Evolutionary conservation across 345 rosid species (phyloP).

Genomic region (Citropsis articulata): DNA sequence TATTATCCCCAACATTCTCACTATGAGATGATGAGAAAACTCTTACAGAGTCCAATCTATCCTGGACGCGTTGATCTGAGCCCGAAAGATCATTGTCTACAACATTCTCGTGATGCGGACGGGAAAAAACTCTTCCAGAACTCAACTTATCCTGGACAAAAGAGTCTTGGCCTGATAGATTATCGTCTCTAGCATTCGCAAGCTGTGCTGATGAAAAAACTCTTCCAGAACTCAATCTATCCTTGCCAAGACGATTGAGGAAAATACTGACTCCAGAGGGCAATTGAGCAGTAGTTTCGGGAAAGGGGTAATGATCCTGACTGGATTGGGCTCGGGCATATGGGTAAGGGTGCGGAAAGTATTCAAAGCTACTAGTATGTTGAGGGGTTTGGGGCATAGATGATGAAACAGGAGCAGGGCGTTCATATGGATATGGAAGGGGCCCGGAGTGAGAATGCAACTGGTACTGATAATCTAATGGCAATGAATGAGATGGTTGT

Average conservation of each 20-base stretch:
- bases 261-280: constrained; percentile 36
- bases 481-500: constrained; percentile 29
- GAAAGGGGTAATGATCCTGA: constrained; percentile 23
- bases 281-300: constrained; percentile 39
- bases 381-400: constrained; percentile 35
- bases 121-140: constrained; percentile 25
- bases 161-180: constrained; percentile 23
- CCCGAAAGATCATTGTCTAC: constrained; percentile 1
- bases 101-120: constrained; percentile 13
- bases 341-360: constrained; percentile 38
- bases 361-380: constrained; percentile 43
- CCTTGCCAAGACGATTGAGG: constrained; percentile 46
- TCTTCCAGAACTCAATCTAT: constrained; percentile 36
- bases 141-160: constrained; percentile 46
- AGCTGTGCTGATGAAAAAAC: constrained; percentile 8
- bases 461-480: constrained; percentile 39
- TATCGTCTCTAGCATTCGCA: constrained; percentile 15
- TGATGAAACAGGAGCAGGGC: constrained; percentile 26
- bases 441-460: constrained; percentile 25
- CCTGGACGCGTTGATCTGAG: constrained; percentile 46
- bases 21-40: constrained; percentile 6
- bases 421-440: constrained; percentile 42
- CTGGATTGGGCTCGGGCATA: constrained; percentile 40
- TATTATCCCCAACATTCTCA: constrained; percentile 16
- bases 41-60: constrained; percentile 35